Conservation (phyloP, 208 protist genomes). For the Trypanosoma brucei region DNA sequence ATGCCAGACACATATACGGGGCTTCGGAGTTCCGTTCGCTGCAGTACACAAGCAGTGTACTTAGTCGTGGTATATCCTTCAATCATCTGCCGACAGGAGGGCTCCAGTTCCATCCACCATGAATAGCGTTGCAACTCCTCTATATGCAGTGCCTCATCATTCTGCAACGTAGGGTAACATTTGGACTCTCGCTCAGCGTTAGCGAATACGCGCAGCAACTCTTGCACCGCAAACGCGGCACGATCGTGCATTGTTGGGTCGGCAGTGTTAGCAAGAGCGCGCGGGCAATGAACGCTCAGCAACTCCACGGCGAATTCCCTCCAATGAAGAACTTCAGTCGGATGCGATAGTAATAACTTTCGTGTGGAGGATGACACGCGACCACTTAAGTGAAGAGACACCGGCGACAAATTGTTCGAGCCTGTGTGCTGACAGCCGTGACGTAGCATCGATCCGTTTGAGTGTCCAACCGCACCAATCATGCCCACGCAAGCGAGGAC, state of each 20-base stretch:
- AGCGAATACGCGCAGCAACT: conserved; percentile 69
- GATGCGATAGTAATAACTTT: conserved; percentile 3
- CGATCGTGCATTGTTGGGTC: conserved; percentile 78
- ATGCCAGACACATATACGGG: conserved; percentile 59
- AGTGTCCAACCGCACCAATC: conserved; percentile 54
- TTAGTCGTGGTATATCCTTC: conserved; percentile 71
- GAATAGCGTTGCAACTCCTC: conserved; percentile 71
- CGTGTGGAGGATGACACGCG: not conserved
- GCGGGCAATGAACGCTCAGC: conserved; percentile 63
- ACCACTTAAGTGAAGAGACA: not conserved
- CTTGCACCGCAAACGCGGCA: conserved; percentile 80
- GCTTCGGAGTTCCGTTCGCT: conserved; percentile 34
- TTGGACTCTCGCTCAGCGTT: conserved; percentile 38
- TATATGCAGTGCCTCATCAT: conserved; percentile 41
- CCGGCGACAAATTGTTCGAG: not conserved
- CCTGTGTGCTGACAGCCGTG: not conserved
- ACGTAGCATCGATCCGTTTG: not conserved
- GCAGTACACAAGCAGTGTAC: conserved; percentile 51
- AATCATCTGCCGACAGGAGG: conserved; percentile 48
- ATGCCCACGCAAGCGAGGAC: conserved; percentile 72
- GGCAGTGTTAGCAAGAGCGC: conserved; percentile 69
- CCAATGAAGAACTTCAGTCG: conserved; percentile 55
- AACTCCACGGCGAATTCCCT: conserved; percentile 53
- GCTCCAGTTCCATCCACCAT: conserved; percentile 73
- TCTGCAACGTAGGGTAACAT: conserved; percentile 35